Percentiles rank a stretch among this genome's conserved stretches.
Evolutionary conservation across 1,284 basidiomycete species (phyloP).

Genomic region (Naganishia cerealis): DNA sequence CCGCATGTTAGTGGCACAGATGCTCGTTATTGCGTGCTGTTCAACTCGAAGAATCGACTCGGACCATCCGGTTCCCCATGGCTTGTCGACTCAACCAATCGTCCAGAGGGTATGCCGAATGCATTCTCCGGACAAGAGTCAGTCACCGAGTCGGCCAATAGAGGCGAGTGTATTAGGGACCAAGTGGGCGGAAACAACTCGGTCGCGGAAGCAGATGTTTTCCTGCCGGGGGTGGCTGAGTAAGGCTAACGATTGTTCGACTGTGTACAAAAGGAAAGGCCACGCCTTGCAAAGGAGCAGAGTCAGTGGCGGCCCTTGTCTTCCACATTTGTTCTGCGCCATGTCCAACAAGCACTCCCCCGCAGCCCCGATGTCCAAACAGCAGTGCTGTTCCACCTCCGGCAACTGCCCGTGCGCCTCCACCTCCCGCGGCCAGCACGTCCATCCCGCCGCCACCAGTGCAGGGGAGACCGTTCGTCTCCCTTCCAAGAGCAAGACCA

Average conservation of each 20-base stretch:
- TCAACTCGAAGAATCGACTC: no score
- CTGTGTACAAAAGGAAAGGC: neutral
- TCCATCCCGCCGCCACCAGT: conserved; percentile 9
- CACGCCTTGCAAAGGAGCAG: neutral
- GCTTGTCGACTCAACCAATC: neutral
- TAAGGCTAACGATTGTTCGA: neutral
- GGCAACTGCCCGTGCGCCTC: conserved; percentile 27
- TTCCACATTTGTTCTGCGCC: neutral
- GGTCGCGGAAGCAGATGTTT: conserved; percentile 1
- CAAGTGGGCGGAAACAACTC: neutral
- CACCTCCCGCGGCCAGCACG: neutral
- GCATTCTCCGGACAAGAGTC: neutral
- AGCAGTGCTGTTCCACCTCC: conserved; percentile 23
- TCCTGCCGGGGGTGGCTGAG: neutral
- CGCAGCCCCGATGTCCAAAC: conserved; percentile 12
- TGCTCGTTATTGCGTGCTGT: no score
- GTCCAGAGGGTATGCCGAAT: neutral
- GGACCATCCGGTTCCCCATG: neutral
- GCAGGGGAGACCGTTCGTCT: conserved; percentile 20
- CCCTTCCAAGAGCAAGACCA: conserved; percentile 13
- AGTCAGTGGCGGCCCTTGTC: neutral
- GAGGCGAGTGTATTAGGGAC: neutral
- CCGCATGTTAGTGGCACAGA: no score
- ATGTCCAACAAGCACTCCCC: conserved; percentile 5
- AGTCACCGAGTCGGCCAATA: conserved; percentile 1